Evolutionary conservation across 108 stramenopile genomes (phyloP), one percentile per base, ranked within the genome.

Genomic region (Chaetoceros muelleri): DNA sequence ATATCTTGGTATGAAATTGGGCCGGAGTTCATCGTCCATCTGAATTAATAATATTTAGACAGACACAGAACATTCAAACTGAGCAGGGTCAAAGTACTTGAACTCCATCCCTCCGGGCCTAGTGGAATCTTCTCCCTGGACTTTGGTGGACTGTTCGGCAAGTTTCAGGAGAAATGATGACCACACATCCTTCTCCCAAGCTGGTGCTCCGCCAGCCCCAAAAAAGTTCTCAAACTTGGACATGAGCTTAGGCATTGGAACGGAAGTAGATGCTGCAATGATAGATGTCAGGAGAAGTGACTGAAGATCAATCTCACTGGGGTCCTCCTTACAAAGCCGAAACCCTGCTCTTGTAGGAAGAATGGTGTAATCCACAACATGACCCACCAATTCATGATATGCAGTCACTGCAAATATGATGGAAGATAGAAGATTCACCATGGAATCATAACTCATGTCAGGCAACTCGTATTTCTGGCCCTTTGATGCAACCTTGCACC

Each of bases 41-140:
- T n/a, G n/a, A n/a, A n/a, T n/a, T n/a, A n/a, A n/a, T n/a, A n/a
- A n/a, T n/a, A n/a, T 26, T 25, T 57, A 57, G 7, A 57, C 55
- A 21, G 55, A 57, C 19, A 57, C 55, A 18, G 55, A 57, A 22
- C 55, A 57, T 22, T 57, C 55, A 57, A 57, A 57, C 2, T 19
- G 29, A 23, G 34, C 55, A 18, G 55, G 55, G 40, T 57, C 55
- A 44, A 57, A 57, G 22, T 57, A 57, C 34, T 57, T 57, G 55
- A 40, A 57, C 30, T 57, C 55, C 20, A 57, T 20, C n/a, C n/a
- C n/a, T n/a, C n/a, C n/a, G 3, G 28, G 31, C 13, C 55, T 25
- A 2, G 3, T 29, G 3, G 10, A 20, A 44, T 57, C 55, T 20
- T 31, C 55, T 3, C 21, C 34, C 40, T 44, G 55, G 20, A 57